These are phyloP conservation scores for Solanum lycopersicoides DNA, from an alignment of 257 asterid genomes.

Conservation along the genomic window DNA sequence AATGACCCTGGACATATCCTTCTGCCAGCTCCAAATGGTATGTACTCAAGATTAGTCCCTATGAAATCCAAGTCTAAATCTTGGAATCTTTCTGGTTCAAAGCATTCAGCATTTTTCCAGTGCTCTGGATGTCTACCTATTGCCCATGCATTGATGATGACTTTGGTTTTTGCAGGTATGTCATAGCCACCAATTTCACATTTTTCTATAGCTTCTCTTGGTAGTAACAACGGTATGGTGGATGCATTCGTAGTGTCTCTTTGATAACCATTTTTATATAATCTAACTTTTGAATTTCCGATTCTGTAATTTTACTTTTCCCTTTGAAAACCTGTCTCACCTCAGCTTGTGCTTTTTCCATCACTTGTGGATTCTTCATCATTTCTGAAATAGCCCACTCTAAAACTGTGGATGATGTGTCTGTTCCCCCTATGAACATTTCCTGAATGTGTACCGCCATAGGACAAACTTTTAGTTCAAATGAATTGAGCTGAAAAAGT, in stretches of 20 bases:
- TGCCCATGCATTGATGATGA: not conserved
- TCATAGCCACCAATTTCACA: not conserved
- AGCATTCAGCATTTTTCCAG: not conserved
- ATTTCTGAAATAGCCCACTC: not conserved
- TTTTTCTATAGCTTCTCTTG: not conserved
- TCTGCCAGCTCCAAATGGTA: not conserved
- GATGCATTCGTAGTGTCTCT: not conserved
- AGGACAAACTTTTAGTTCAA: not conserved
- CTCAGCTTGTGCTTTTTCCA: not conserved
- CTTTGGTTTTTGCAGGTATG: not conserved
- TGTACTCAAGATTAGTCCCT: not conserved
- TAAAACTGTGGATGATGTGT: not conserved
- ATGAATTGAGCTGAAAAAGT: not conserved
- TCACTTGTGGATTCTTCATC: not conserved
- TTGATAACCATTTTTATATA: not conserved
- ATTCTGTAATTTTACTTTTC: not conserved
- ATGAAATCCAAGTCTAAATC: not conserved
- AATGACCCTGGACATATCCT: not conserved
- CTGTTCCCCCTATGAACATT: not conserved
- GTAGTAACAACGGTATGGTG: not conserved
- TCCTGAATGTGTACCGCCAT: not conserved
- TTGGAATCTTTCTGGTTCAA: not conserved
- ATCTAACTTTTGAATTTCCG: not conserved
- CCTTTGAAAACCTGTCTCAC: not conserved
- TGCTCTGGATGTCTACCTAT: not conserved